Conservation (phyloP, 768 basidiomycete species). For the Favolaschia claudopus region DNA sequence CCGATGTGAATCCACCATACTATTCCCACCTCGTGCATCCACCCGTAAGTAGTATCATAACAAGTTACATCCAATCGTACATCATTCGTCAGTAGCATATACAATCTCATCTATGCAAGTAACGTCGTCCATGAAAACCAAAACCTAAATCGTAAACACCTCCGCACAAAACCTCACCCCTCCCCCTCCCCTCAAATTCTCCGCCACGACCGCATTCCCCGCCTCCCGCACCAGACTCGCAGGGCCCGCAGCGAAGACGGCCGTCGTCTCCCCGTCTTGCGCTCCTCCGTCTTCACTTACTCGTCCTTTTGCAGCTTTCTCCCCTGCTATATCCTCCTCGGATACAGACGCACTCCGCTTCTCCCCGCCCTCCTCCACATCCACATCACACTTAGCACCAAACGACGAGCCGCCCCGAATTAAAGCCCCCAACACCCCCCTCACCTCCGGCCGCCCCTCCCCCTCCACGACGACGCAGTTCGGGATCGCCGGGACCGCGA, state of each 20-base stretch:
- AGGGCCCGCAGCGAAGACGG: conserved; percentile 85
- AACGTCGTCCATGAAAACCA: no score
- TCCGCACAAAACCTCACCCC: conserved; percentile 81
- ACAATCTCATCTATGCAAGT: no score
- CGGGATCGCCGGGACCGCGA: conserved; percentile 68
- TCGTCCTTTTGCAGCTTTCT: no score
- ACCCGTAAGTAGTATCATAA: no score
- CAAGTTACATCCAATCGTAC: no score
- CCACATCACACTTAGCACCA: no score
- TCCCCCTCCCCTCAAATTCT: conserved; percentile 62
- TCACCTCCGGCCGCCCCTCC: conserved; percentile 57
- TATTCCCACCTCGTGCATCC: no score
- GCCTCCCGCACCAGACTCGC: conserved; percentile 72
- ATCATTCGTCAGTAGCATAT: no score
- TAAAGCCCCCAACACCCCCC: conserved; percentile 56
- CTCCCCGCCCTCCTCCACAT: no score
- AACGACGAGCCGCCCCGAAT: conserved; percentile 31
- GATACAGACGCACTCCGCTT: no score
- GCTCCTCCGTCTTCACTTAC: conserved; percentile 24
- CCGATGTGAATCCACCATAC: no score
- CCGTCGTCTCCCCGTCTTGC: conserved; percentile 66
- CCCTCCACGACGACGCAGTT: conserved; percentile 67
- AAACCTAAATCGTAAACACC: no score
- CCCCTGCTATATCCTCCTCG: neutral
- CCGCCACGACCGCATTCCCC: conserved; percentile 77